These are phyloP conservation scores for Thymus quinquecostatus DNA, from an alignment of 257 asterid species.

Conservation along the genomic window DNA sequence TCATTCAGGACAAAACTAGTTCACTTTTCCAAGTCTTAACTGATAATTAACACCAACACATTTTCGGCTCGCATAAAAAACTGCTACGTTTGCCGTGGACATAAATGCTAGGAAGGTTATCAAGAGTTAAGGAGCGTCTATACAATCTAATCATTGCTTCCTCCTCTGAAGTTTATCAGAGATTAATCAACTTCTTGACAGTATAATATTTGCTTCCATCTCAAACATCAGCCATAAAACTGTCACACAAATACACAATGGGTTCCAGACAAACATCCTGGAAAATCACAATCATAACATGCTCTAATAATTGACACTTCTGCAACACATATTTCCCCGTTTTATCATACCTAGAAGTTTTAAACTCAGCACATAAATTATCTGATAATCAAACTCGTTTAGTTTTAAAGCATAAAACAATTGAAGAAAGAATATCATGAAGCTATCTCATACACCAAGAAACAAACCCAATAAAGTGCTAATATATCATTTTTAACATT, in stretches of 20 bases:
- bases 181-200: neutral
- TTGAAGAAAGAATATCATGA: neutral
- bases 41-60: neutral
- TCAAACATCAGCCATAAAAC: neutral
- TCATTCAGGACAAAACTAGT: neutral
- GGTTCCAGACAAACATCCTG: constrained; percentile 1
- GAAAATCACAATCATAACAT: neutral
- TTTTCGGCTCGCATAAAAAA: neutral
- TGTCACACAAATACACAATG: neutral
- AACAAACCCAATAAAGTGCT: neutral
- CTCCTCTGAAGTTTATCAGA: neutral
- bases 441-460: neutral
- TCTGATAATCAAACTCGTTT: neutral
- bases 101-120: constrained; percentile 1
- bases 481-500: neutral
- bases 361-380: neutral
- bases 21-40: neutral
- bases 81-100: neutral
- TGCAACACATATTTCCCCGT: constrained; percentile 3
- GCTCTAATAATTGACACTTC: neutral
- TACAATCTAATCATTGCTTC: neutral
- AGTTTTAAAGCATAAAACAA: constrained; percentile 1
- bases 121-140: neutral
- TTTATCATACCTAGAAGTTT: neutral
- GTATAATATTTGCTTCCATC: neutral